These are phyloP conservation scores for Filosporella fistucella DNA, from an alignment of 495 filamentous ascomycete species.

Conservation along the genomic window DNA sequence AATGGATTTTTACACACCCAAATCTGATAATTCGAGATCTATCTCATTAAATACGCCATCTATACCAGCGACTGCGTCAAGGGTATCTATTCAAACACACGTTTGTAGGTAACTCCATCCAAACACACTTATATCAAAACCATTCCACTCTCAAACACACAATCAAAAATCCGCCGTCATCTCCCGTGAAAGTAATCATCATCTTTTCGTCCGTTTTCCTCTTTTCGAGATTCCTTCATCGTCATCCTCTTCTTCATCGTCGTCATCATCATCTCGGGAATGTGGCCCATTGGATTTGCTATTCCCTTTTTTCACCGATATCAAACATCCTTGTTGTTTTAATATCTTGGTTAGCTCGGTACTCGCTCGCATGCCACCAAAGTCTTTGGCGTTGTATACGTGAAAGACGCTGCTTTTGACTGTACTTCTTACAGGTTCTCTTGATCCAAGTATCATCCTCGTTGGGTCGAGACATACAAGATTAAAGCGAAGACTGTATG, in stretches of 20 bases:
- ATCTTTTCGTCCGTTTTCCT: constrained; percentile 3
- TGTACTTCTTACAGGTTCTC: constrained; percentile 57
- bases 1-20: no score
- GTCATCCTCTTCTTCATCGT: constrained; percentile 36
- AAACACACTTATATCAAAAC: no score
- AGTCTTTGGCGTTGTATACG: constrained; percentile 95
- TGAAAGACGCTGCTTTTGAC: constrained; percentile 76
- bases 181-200: neutral
- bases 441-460: constrained; percentile 22
- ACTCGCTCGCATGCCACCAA: constrained; percentile 84
- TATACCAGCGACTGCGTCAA: no score
- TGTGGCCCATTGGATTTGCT: constrained; percentile 48
- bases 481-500: constrained; percentile 79
- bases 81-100: no score
- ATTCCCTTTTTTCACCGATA: constrained; percentile 80
- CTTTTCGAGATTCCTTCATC: constrained; percentile 6
- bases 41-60: no score
- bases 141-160: no score
- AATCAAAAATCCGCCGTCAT: neutral
- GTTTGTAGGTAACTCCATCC: no score
- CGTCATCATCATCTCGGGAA: constrained; percentile 42
- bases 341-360: constrained; percentile 63
- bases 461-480: constrained; percentile 71
- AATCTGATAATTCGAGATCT: no score
- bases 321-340: constrained; percentile 70